These are phyloP conservation scores for Ophiorrhiza pumila DNA, from an alignment of 257 asterid species.

Conservation along the genomic window DNA sequence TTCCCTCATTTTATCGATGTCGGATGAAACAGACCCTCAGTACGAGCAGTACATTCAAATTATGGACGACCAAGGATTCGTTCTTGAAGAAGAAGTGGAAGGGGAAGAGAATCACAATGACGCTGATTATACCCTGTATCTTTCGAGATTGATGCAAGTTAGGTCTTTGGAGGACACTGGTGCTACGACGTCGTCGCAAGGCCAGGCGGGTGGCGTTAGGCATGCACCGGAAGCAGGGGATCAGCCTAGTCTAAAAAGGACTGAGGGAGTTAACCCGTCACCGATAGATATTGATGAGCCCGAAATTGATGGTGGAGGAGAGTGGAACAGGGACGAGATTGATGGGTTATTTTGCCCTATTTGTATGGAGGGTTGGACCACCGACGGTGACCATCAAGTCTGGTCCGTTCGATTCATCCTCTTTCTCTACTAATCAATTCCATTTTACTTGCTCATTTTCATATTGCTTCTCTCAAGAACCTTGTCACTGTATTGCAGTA, in stretches of 20 bases:
- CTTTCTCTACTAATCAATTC: background rate
- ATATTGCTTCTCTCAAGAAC: background rate
- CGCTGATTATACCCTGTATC: background rate
- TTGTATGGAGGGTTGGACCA: slow-evolving; percentile 86
- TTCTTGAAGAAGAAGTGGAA: slow-evolving; percentile 21
- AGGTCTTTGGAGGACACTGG: slow-evolving; percentile 18
- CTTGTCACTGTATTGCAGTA: background rate
- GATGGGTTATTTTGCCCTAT: slow-evolving; percentile 85
- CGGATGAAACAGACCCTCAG: background rate
- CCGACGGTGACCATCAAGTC: slow-evolving; percentile 68
- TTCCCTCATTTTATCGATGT: too few relatives aligned
- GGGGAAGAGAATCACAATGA: slow-evolving; percentile 20
- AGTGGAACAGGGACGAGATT: slow-evolving; percentile 47
- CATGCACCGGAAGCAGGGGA: slow-evolving; percentile 21
- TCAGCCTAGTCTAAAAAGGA: slow-evolving; percentile 22
- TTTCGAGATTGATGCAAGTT: background rate
- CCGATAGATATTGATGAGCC: slow-evolving; percentile 20
- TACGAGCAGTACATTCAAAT: too few relatives aligned
- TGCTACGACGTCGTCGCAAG: slow-evolving; percentile 25
- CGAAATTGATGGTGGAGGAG: slow-evolving; percentile 26
- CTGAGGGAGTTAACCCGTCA: slow-evolving; percentile 21
- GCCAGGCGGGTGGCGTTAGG: slow-evolving; percentile 24
- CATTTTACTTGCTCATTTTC: too few relatives aligned
- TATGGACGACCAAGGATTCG: background rate
- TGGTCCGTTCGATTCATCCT: slow-evolving; percentile 39